Percentiles rank a stretch among this genome's conserved stretches.
phyloP scores from a whole-genome alignment of 164 flowering plant species.

The Magnolia officinalis region DNA sequence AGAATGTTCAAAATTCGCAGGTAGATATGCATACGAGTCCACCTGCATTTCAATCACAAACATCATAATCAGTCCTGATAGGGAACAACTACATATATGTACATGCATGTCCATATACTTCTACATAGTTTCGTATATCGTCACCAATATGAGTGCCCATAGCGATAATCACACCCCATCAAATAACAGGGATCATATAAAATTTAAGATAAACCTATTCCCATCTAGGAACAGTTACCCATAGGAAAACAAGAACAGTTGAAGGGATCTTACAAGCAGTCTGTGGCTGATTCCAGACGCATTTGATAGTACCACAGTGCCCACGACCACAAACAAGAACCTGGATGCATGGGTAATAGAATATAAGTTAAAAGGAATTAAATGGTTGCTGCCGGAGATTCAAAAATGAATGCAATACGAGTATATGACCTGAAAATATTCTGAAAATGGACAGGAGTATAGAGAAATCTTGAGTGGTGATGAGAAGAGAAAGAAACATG shows the following conservation, averaged over 20 bases:
- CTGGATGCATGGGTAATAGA: slow-evolving; percentile 27
- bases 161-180: no score
- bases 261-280: slow-evolving; percentile 40
- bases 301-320: slow-evolving; percentile 49
- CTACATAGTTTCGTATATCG: neutral
- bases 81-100: neutral
- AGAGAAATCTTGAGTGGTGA: neutral
- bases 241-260: neutral
- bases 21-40: slow-evolving; percentile 92
- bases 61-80: neutral
- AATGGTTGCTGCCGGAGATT: neutral
- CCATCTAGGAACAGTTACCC: no score
- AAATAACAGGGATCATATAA: no score
- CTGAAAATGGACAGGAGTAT: neutral
- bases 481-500: neutral
- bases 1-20: slow-evolving; percentile 64
- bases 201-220: no score
- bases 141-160: no score
- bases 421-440: neutral
- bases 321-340: slow-evolving; percentile 77
- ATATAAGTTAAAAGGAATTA: neutral
- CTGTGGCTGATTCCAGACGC: slow-evolving; percentile 37
- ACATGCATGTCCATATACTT: neutral
- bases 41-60: slow-evolving; percentile 41
- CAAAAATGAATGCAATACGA: neutral